Evolutionary conservation across 768 basidiomycete species (phyloP).

Genomic region (Roridomyces roridus): DNA sequence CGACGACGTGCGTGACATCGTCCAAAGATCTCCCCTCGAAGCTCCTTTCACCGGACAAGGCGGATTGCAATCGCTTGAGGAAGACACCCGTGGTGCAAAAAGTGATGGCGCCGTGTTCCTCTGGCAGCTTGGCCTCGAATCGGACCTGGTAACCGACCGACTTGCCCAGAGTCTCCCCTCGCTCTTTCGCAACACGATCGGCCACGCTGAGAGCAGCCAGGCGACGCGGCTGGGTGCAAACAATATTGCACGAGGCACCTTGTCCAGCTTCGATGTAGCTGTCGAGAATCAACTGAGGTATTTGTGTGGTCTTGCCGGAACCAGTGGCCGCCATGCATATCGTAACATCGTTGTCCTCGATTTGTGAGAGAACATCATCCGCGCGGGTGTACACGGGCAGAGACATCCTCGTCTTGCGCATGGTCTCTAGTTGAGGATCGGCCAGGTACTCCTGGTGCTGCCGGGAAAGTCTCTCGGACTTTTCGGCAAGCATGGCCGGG

Average conservation of each 20-base stretch:
- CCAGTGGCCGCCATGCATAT: constrained; percentile 91
- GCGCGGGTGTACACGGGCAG: constrained; percentile 81
- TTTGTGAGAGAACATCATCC: constrained; percentile 68
- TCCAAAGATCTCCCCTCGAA: constrained; percentile 58
- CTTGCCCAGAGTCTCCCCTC: constrained; percentile 72
- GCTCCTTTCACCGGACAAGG: constrained; percentile 53
- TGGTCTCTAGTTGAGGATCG: constrained; percentile 64
- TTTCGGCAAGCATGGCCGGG: constrained; percentile 44
- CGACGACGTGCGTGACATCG: constrained; percentile 85
- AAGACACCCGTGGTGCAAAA: constrained; percentile 96
- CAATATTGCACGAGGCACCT: constrained; percentile 85
- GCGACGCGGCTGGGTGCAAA: constrained; percentile 93
- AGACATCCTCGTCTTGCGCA: constrained; percentile 68
- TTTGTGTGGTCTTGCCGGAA: constrained; percentile 94
- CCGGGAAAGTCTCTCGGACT: constrained; percentile 62
- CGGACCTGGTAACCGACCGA: constrained; percentile 92
- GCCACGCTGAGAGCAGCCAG: constrained; percentile 93
- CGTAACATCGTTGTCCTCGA: constrained; percentile 81
- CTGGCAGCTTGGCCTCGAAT: constrained; percentile 82
- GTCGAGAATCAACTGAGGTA: constrained; percentile 92
- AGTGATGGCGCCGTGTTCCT: constrained; percentile 83
- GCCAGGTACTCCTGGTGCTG: constrained; percentile 63
- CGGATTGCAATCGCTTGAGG: constrained; percentile 82
- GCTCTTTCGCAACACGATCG: constrained; percentile 87
- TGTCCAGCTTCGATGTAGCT: constrained; percentile 78